Conservation (phyloP, 1,284 basidiomycete genomes). For the Laetiporus sulphureus region DNA sequence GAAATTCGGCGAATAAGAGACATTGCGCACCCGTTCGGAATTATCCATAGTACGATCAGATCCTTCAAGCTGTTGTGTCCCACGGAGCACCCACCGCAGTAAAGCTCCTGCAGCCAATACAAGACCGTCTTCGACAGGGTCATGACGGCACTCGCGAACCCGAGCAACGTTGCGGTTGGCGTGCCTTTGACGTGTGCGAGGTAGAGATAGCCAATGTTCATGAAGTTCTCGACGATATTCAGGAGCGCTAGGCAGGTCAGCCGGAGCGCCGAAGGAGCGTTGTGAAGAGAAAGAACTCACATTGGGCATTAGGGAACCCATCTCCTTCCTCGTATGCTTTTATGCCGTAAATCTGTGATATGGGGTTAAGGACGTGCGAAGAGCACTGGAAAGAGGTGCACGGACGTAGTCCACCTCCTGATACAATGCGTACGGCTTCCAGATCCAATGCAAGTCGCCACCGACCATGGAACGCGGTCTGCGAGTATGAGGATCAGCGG, state of each 20-base stretch:
- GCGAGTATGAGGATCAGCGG: background rate
- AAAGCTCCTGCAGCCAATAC: constrained; percentile 78
- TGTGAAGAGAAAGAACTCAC: constrained; percentile 34
- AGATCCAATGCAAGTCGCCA: constrained; percentile 85
- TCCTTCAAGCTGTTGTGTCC: constrained; percentile 65
- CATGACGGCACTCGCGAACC: constrained; percentile 67
- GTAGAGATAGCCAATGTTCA: constrained; percentile 77
- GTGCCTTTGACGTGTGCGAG: constrained; percentile 56
- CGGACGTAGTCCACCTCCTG: constrained; percentile 62
- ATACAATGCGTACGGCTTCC: constrained; percentile 77
- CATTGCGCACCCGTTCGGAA: constrained; percentile 69
- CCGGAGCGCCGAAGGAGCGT: constrained; percentile 3
- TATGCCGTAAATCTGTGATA: constrained; percentile 63
- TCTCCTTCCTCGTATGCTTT: constrained; percentile 54
- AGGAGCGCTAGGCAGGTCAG: constrained; percentile 48
- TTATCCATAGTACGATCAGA: constrained; percentile 59
- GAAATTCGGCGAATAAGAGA: constrained; percentile 2
- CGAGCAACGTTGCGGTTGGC: constrained; percentile 66
- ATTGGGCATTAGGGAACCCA: constrained; percentile 86
- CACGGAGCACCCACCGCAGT: constrained; percentile 60
- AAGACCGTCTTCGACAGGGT: constrained; percentile 81
- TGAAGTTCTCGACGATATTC: constrained; percentile 73
- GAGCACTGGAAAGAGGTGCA: constrained; percentile 9
- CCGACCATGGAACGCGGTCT: constrained; percentile 65
- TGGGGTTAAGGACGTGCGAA: background rate